Evolutionary conservation across 306 rosid species (phyloP), one percentile per base, ranked within the genome.

Genomic region (Castanea crenata): DNA sequence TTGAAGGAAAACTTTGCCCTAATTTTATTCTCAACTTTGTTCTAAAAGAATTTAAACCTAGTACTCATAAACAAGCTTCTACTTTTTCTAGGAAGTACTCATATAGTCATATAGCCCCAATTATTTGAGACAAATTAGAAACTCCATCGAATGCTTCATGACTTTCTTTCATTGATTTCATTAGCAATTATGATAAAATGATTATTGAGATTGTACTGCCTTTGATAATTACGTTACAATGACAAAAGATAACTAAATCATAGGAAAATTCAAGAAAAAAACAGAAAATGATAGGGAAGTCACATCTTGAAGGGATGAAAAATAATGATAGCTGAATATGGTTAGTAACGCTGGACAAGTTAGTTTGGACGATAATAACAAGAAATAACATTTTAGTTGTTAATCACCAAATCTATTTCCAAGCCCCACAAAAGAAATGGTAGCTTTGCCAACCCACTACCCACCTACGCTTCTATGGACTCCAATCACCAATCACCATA

Each of bases 391-490:
- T 52, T 55, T 12, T 25, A 73, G 77, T 13, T 13, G 15, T 49
- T 49, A 49, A 49, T 12, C 54, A 49, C 16, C 54, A 62, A 58
- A 72, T 55, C 21, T 35, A 73, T 34, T 73, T 76, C 79, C 69
- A 49, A 79, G 46, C 72, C 83, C 83, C 67, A 71, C 86, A 55
- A 71, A 35, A 69, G 69, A 34, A 77, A 52, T 46, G 74, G 70
- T 59, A 80, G 63, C 76, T 73, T 77, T 70, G 70, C 77, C 73
- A 58, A 77, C 74, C 82, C 31, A 68, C 23, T 54, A 13, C 54
- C 72, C 46, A 82, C 52, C 76, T 51, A 46, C 73, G 27, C 27
- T n/a, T 76, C 81, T 32, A 34, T 80, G 81, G 71, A 27, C 75
- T 76, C 55, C 72, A 57, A 20, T 76, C 74, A 29, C 54, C 74